A percentile compares a stretch with the other conserved stretches of the same genome.
Conservation (phyloP, 768 basidiomycete species). For the Baorangia bicolor region DNA sequence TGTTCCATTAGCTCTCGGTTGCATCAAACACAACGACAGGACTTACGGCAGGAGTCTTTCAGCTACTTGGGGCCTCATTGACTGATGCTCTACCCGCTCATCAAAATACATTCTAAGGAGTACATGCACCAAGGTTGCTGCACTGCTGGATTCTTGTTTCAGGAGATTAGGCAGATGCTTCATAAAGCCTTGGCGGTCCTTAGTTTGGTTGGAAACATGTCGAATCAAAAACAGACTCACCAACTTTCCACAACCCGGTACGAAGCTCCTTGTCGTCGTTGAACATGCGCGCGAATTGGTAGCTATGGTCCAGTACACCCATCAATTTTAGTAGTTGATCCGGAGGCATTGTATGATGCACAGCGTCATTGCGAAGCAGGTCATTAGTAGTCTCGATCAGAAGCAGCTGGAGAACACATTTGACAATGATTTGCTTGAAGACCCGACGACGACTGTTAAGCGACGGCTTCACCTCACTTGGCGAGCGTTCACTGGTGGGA, state of each 20-base stretch:
- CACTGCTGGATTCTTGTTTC: conserved; percentile 97
- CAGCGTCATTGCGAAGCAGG: conserved; percentile 85
- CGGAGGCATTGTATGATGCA: conserved; percentile 92
- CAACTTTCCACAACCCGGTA: conserved; percentile 99
- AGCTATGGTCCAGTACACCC: conserved; percentile 95
- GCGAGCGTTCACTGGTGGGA: conserved; percentile 59
- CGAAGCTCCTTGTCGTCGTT: conserved; percentile 98
- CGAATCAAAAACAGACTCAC: conserved; percentile 48
- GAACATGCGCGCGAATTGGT: conserved; percentile 95
- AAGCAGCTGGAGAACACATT: conserved; percentile 95
- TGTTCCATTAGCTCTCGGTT: conserved; percentile 3
- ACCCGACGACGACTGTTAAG: conserved; percentile 73
- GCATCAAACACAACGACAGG: not conserved
- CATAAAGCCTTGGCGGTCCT: conserved; percentile 82
- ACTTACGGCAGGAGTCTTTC: conserved; percentile 68
- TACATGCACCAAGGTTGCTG: conserved; percentile 90
- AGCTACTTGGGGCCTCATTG: conserved; percentile 76
- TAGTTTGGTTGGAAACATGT: not conserved
- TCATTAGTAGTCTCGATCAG: conserved; percentile 98
- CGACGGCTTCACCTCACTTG: conserved; percentile 50
- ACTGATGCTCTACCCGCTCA: conserved; percentile 81
- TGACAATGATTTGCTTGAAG: conserved; percentile 99
- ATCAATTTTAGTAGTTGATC: conserved; percentile 91
- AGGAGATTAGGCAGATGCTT: conserved; percentile 96
- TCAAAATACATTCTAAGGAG: conserved; percentile 94